Conservation (phyloP, 2,329 filamentous ascomycete genomes). For the Ophiocordyceps camponoti-floridani region DNA sequence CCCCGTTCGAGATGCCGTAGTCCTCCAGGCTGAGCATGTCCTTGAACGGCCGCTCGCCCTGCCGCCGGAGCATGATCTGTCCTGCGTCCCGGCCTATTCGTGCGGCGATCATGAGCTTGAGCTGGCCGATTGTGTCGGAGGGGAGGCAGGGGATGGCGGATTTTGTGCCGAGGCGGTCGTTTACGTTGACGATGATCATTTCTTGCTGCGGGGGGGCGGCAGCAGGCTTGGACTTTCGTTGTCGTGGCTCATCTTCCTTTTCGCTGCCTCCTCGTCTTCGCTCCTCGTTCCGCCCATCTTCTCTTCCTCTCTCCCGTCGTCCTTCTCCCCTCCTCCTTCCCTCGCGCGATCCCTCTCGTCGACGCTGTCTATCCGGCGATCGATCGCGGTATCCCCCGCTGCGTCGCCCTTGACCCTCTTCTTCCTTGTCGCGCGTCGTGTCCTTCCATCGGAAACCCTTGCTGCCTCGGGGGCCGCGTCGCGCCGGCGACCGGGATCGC, state of each 20-base stretch:
- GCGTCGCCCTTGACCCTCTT: slow-evolving; percentile 16
- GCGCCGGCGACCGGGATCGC: slow-evolving; percentile 10
- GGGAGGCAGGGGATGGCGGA: slow-evolving; percentile 80
- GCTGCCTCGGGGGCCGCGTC: slow-evolving; percentile 7
- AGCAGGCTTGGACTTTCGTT: too few relatives aligned
- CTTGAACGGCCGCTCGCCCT: slow-evolving; percentile 87
- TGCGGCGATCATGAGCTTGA: slow-evolving; percentile 84
- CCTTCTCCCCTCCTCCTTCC: too few relatives aligned
- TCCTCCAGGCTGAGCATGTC: slow-evolving; percentile 75
- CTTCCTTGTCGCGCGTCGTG: slow-evolving; percentile 28
- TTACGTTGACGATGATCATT: slow-evolving; percentile 89
- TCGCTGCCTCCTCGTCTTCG: too few relatives aligned
- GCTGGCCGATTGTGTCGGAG: slow-evolving; percentile 65
- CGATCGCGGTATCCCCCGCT: slow-evolving; percentile 27
- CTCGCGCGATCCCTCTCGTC: slow-evolving; percentile 15
- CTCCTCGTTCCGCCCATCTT: too few relatives aligned
- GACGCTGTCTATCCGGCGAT: slow-evolving; percentile 12
- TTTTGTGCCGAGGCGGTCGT: slow-evolving; percentile 92
- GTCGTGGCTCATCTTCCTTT: slow-evolving; percentile 13
- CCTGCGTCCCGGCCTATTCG: slow-evolving; percentile 77
- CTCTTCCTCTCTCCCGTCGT: too few relatives aligned
- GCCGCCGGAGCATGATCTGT: slow-evolving; percentile 81
- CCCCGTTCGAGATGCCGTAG: slow-evolving; percentile 86
- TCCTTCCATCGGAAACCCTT: slow-evolving; percentile 41
- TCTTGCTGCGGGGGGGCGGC: slow-evolving; percentile 37